Evolutionary conservation across 345 rosid genomes (phyloP).

Genomic region (Linum usitatissimum): DNA sequence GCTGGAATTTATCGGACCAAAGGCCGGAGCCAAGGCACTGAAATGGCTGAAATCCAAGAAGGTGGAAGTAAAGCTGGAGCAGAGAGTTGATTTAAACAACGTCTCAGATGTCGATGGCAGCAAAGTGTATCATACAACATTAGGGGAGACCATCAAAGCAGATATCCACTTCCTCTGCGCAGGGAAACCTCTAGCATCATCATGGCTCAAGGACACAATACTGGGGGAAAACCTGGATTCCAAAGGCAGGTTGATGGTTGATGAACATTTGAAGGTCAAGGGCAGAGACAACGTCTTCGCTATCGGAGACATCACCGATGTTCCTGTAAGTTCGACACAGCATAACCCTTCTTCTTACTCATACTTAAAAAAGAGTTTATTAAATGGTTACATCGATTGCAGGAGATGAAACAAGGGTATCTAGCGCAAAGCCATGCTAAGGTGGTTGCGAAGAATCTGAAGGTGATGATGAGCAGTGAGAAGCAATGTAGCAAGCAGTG

Average conservation of each 20-base stretch:
- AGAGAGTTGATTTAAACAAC: conserved; percentile 48
- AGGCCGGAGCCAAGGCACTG: conserved; percentile 54
- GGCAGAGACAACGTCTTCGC: conserved; percentile 49
- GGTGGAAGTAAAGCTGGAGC: conserved; percentile 61
- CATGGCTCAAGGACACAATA: conserved; percentile 56
- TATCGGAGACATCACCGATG: conserved; percentile 65
- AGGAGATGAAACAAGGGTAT: conserved; percentile 82
- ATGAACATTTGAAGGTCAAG: conserved; percentile 48
- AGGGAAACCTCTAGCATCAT: conserved; percentile 51
- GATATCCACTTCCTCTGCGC: conserved; percentile 70
- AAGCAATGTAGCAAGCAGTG: conserved; percentile 39
- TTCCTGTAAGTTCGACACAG: conserved; percentile 35
- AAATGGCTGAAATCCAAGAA: conserved; percentile 62
- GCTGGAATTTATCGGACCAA: conserved; percentile 64
- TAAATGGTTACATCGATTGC: neutral
- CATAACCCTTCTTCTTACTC: neutral
- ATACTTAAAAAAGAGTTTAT: neutral
- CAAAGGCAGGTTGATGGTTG: conserved; percentile 61
- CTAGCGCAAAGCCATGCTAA: conserved; percentile 56
- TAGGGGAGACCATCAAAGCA: conserved; percentile 53
- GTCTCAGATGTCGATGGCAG: conserved; percentile 26
- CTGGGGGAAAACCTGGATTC: conserved; percentile 45
- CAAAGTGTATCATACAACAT: conserved; percentile 37
- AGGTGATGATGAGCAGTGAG: conserved; percentile 43
- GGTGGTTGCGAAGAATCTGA: conserved; percentile 58